A percentile compares a stretch with the other conserved stretches of the same genome.
phyloP scores from a whole-genome alignment of 169 alveolate genomes.

The Eimeria acervulina region DNA sequence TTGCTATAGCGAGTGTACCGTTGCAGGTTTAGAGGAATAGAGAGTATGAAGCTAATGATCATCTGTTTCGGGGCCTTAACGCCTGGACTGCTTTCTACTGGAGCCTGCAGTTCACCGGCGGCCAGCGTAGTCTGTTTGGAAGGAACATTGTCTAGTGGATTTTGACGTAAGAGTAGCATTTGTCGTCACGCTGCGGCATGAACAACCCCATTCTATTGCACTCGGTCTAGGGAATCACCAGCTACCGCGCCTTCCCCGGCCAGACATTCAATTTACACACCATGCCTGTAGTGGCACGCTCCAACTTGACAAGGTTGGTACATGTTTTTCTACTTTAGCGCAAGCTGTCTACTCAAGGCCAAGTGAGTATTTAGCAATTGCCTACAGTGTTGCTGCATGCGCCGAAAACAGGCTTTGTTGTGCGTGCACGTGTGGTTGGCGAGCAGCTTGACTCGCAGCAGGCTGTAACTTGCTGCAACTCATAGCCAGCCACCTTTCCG shows the following conservation, averaged over 20 bases:
- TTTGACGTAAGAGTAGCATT: not conserved
- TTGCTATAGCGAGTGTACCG: not conserved
- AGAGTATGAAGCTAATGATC: not conserved
- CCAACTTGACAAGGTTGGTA: too few relatives aligned
- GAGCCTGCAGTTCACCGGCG: not conserved
- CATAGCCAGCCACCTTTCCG: too few relatives aligned
- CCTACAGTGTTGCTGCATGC: too few relatives aligned
- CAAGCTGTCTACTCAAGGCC: too few relatives aligned
- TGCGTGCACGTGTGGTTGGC: too few relatives aligned
- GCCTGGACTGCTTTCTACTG: not conserved
- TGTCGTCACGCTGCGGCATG: not conserved
- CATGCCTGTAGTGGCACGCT: too few relatives aligned
- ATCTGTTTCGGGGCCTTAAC: not conserved
- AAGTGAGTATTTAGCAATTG: too few relatives aligned
- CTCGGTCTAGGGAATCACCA: not conserved
- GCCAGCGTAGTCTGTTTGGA: not conserved
- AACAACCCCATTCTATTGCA: not conserved
- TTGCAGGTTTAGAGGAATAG: not conserved
- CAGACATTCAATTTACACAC: not conserved
- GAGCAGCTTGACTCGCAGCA: too few relatives aligned
- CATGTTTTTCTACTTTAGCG: too few relatives aligned
- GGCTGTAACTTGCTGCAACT: too few relatives aligned
- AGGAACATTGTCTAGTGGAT: not conserved
- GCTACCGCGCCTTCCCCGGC: not conserved
- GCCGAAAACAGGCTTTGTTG: too few relatives aligned